Evolutionary conservation across 2,329 filamentous ascomycete genomes (phyloP), one percentile per base, ranked within the genome.

Genomic region (Lithohypha guttulata): DNA sequence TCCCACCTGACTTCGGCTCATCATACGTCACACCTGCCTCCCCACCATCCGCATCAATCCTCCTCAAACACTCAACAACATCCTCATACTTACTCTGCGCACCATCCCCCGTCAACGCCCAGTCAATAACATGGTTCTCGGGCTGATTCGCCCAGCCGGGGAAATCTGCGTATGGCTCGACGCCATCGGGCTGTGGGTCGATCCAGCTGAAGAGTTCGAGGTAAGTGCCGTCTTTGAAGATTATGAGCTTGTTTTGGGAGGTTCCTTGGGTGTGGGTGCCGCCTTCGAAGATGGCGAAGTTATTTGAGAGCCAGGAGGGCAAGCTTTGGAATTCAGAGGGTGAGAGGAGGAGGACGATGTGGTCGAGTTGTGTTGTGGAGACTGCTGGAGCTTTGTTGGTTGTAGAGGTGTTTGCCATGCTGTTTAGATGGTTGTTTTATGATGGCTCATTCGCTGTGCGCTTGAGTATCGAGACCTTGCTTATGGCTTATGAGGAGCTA

Each of bases 151-250:
- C 45, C 50, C 51, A 53, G 2, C 28, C n/a, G 11, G 34, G 40
- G 15, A 33, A 33, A 17, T 42, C 40, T 32, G 50, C 42, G 38
- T 46, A 41, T 28, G 48, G 48, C 17, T 50, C 47, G 17, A 36
- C 40, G 8, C 17, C 17, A 6, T 20, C 18, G 10, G 35, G 27
- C 6, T 47, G 48, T 21, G 44, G 39, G 9, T 30, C 29, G 31
- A 51, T 46, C 50, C 51, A 53, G 27, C 44, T 48, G 28, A 53
- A 46, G n/a, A 53, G 44, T 37, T 53, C 51, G 38, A 53, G 39
- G 34, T 50, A 52, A 11, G 51, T 52, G 13, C 51, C 50, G 38
- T 53, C 50, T 14, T 44, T 34, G 43, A 52, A 51, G 41, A 53
- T 43, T 34, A 53, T 46, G 39, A 53, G 50, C 39, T 52, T 52